phyloP scores from a whole-genome alignment of 1,284 basidiomycete species.

The Rugosomyces carneus region DNA sequence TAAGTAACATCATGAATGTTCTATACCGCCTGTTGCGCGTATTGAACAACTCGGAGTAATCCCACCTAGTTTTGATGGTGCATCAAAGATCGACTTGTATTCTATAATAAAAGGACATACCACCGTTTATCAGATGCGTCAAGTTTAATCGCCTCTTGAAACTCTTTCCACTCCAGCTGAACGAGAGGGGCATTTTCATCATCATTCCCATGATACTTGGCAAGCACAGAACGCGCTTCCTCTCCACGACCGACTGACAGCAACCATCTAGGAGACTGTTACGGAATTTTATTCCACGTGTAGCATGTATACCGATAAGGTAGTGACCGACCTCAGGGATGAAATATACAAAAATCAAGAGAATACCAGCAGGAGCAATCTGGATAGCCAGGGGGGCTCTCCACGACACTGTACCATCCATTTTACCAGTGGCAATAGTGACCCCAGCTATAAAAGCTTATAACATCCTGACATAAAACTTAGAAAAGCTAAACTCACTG shows the following conservation, averaged over 20 bases:
- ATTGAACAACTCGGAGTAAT: slow-evolving; percentile 46
- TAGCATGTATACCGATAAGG: no score
- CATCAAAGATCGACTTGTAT: neutral
- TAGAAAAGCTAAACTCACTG: slow-evolving; percentile 20
- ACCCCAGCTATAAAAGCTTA: slow-evolving; percentile 29
- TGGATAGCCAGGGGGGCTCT: slow-evolving; percentile 44
- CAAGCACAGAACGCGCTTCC: slow-evolving; percentile 36
- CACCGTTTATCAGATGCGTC: slow-evolving; percentile 36
- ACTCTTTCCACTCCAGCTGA: slow-evolving; percentile 46
- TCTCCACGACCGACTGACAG: slow-evolving; percentile 37
- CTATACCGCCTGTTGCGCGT: slow-evolving; percentile 40
- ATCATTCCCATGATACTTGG: slow-evolving; percentile 38
- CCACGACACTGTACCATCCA: slow-evolving; percentile 37
- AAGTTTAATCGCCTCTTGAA: slow-evolving; percentile 42
- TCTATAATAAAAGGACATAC: neutral
- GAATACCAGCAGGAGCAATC: slow-evolving; percentile 40
- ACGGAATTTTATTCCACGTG: no score
- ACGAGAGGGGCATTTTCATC: slow-evolving; percentile 45
- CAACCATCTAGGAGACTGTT: slow-evolving; percentile 54
- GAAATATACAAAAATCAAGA: slow-evolving; percentile 38
- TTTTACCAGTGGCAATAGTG: slow-evolving; percentile 40
- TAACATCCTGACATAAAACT: slow-evolving; percentile 8
- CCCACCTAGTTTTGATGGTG: slow-evolving; percentile 35
- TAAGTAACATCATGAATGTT: slow-evolving; percentile 46
- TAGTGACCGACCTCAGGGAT: no score